Evolutionary conservation across 169 alveolate species (phyloP).

Genomic region (Cryptosporidium andersoni): DNA sequence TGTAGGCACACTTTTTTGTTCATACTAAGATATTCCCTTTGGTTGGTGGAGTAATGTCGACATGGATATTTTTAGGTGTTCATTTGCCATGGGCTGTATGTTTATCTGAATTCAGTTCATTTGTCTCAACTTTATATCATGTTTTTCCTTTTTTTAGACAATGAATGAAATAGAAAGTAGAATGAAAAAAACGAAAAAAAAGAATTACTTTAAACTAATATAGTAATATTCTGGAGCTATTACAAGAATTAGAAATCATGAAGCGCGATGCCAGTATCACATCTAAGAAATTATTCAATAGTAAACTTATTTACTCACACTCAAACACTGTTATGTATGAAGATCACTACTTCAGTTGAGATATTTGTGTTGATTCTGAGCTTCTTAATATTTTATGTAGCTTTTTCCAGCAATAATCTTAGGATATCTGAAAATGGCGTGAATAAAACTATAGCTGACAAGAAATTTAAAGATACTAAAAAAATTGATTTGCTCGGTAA

Average conservation of each 20-base stretch:
- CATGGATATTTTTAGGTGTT: constrained; percentile 76
- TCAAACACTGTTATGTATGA: too few species aligned
- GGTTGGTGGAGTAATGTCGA: constrained; percentile 76
- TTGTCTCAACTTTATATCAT: not conserved
- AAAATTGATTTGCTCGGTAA: not conserved
- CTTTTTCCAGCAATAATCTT: too few species aligned
- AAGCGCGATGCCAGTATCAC: too few species aligned
- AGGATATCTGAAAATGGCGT: too few species aligned
- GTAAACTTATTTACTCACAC: constrained; percentile 1
- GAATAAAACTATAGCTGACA: not conserved
- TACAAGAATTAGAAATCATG: too few species aligned
- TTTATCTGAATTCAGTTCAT: not conserved
- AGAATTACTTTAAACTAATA: constrained; percentile 35
- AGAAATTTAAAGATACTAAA: not conserved
- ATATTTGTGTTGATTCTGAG: too few species aligned
- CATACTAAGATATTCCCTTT: constrained; percentile 75
- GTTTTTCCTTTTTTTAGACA: not conserved
- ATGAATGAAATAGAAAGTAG: constrained; percentile 54
- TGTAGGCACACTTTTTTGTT: constrained; percentile 61
- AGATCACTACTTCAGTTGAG: too few species aligned
- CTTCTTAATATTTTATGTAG: too few species aligned
- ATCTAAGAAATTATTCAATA: too few species aligned
- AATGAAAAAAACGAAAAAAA: constrained; percentile 47
- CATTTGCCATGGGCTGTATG: constrained; percentile 70
- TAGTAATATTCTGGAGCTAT: too few species aligned